Percentiles rank a stretch among this genome's conserved stretches.
Conservation (phyloP, 495 filamentous ascomycete species). For the Lasiosphaeria ovina region DNA sequence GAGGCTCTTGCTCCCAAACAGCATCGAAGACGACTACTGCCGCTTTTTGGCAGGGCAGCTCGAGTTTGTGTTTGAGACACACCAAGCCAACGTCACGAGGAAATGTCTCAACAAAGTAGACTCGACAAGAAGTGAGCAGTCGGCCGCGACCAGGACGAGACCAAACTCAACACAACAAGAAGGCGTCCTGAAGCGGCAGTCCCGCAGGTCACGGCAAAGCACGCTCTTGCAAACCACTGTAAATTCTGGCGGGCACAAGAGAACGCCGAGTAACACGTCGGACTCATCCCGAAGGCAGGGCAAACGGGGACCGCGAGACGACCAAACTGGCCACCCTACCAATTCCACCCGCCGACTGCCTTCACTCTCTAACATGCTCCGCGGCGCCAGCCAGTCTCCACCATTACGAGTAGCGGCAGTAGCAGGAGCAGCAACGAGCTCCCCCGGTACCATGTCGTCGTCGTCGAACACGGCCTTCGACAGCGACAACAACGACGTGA, state of each 20-base stretch:
- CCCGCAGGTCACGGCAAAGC: conserved; percentile 13
- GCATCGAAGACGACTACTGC: conserved; percentile 24
- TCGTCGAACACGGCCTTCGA: neutral
- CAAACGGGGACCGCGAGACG: no score
- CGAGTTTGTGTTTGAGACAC: conserved; percentile 29
- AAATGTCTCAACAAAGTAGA: conserved; percentile 13
- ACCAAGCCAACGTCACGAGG: conserved; percentile 26
- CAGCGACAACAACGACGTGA: neutral
- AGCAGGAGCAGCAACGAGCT: neutral
- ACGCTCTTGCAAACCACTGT: conserved; percentile 5
- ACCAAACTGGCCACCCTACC: no score
- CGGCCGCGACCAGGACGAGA: neutral
- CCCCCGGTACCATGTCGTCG: neutral
- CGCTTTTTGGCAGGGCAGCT: conserved; percentile 29
- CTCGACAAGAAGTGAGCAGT: neutral
- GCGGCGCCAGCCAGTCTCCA: neutral
- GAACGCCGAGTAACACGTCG: no score
- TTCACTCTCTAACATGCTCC: neutral
- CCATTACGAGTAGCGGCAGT: neutral
- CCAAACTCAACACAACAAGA: neutral
- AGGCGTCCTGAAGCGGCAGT: neutral
- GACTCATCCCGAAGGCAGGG: no score
- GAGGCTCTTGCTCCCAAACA: conserved; percentile 23
- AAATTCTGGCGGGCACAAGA: no score
- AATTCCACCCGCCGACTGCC: neutral